Evolutionary conservation across 768 basidiomycete genomes (phyloP).

Genomic region (Botryobasidium botryosum): DNA sequence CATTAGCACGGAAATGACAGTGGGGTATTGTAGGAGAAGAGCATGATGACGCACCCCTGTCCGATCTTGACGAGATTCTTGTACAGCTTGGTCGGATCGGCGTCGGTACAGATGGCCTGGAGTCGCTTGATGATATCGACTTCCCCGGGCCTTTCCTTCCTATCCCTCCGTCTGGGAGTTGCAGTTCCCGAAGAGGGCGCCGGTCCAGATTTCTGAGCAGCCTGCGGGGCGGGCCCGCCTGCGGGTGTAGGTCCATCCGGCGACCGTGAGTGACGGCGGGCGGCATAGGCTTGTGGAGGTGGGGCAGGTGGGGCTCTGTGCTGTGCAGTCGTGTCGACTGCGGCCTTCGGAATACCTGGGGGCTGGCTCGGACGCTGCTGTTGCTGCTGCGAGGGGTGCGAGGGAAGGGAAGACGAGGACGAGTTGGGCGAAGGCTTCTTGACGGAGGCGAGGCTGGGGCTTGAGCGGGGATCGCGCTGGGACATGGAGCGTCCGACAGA

Average conservation of each 20-base stretch:
- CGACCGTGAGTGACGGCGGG: conserved; percentile 41
- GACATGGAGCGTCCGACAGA: conserved; percentile 15
- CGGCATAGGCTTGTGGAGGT: conserved; percentile 17
- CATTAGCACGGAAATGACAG: too few species aligned
- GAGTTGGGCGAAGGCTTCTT: conserved; percentile 18
- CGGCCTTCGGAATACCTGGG: conserved; percentile 16
- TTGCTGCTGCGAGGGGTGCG: conserved; percentile 1
- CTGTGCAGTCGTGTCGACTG: not conserved
- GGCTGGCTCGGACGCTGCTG: conserved; percentile 22
- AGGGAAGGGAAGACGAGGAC: conserved; percentile 54
- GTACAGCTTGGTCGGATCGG: conserved; percentile 89
- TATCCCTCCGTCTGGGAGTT: conserved; percentile 72
- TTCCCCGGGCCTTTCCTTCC: conserved; percentile 66
- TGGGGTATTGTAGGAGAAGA: too few species aligned
- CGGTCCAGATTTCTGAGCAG: conserved; percentile 30
- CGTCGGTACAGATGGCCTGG: conserved; percentile 91
- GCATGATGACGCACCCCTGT: conserved; percentile 88
- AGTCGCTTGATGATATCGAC: conserved; percentile 76
- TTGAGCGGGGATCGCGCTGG: conserved; percentile 19
- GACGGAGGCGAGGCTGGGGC: conserved; percentile 14
- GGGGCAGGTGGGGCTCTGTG: conserved; percentile 14
- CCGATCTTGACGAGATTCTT: conserved; percentile 92
- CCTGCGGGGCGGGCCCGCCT: conserved; percentile 20
- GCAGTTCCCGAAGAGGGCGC: conserved; percentile 43
- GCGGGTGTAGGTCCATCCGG: conserved; percentile 26